Evolutionary conservation across 495 filamentous ascomycete species (phyloP), one percentile per base, ranked within the genome.

Genomic region (Aspergillus sclerotioniger): DNA sequence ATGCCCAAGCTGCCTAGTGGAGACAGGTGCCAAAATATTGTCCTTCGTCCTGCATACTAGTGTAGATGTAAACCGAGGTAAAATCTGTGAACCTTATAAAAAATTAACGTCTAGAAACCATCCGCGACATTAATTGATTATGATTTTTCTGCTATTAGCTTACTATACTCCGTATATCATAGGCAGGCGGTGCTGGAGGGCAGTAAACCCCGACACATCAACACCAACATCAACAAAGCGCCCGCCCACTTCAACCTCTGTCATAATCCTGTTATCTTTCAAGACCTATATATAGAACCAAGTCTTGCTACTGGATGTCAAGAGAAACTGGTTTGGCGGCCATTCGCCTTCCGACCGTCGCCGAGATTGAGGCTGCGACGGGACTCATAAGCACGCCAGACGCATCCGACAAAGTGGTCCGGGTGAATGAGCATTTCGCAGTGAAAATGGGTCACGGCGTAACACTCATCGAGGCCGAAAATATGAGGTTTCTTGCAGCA

Each of bases 401-500:
- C 32, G 58, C 17, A 20, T 46, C 53, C 20, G 48, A 52, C 45
- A 67, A 64, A 50, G 59, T 64, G 15, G 61, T 64, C 53, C 56
- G 56, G 31, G 56, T 64, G 12, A 62, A 56, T 6, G 53, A 60
- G 45, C 51, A 37, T 45, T 64, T 67, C 47, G 59, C 46, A 12
- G 64, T 67, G 12, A 62, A 62, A 61, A n/a, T 55, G 15, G 63
- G 61, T 16, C 13, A 56, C 53, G 20, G 21, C 8, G 52, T 63
- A 5, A 32, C 60, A 1, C 53, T 58, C 6, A 19, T 54, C 3
- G 63, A 66, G 33, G 66, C 63, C 9, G 61, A 69, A 41, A 66
- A 61, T 19, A 66, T 66, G 57, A 62, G 49, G 41, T 62, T 62
- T 44, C n/a, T 68, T 2, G 53, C 61, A 16, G 53, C 44, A 3